These are phyloP conservation scores for Wickerhamiella vanderwaltii DNA, from an alignment of 805 yeast species.

Conservation along the genomic window DNA sequence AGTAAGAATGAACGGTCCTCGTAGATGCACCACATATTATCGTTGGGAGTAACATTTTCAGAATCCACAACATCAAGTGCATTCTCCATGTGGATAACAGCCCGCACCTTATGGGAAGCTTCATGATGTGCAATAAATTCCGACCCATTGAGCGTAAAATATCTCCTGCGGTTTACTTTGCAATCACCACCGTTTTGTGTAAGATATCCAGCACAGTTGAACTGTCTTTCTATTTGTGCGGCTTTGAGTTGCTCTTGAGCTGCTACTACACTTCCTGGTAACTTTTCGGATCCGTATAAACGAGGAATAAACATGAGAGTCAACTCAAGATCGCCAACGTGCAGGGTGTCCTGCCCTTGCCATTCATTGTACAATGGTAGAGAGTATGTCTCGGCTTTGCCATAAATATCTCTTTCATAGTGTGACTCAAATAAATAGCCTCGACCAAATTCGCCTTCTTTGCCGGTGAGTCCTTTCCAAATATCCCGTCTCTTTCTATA, in stretches of 20 bases:
- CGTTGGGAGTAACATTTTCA: conserved; percentile 24
- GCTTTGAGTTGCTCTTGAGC: conserved; percentile 22
- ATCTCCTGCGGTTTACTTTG: conserved; percentile 63
- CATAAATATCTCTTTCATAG: conserved; percentile 44
- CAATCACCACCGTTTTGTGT: conserved; percentile 93
- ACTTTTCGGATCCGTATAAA: conserved; percentile 36
- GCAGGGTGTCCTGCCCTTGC: conserved; percentile 37
- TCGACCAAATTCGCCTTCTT: conserved; percentile 83
- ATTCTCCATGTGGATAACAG: conserved; percentile 61
- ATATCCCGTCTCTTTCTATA: conserved; percentile 27
- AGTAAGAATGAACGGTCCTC: conserved; percentile 72
- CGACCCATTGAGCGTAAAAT: conserved; percentile 56
- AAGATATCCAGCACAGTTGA: conserved; percentile 50
- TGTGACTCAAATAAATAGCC: conserved; percentile 53
- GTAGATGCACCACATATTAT: conserved; percentile 46
- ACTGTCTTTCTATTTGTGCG: conserved; percentile 26
- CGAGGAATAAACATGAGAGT: conserved; percentile 57
- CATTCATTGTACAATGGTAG: conserved; percentile 72
- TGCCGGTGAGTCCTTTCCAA: conserved; percentile 53
- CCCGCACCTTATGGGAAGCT: conserved; percentile 52
- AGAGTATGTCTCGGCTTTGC: conserved; percentile 39
- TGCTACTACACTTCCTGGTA: conserved; percentile 47
- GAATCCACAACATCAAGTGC: conserved; percentile 41
- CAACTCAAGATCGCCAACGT: conserved; percentile 54
- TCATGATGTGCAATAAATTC: conserved; percentile 70